Conservation (phyloP, 441 rosid species). For the Pelargonium cotyledonis region DNA sequence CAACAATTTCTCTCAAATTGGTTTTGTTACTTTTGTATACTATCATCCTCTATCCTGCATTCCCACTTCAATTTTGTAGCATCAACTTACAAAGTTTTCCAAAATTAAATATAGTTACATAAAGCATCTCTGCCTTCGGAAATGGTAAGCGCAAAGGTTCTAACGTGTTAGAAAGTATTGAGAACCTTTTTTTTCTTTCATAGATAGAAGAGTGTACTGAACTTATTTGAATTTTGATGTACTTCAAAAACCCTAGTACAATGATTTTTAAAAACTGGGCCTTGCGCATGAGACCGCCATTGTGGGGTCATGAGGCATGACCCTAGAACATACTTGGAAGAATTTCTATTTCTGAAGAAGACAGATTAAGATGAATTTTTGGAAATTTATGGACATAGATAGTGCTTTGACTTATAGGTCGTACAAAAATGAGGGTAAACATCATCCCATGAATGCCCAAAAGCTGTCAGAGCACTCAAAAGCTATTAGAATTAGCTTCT, state of each 20-base stretch:
- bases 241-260: background rate
- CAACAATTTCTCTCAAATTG: background rate
- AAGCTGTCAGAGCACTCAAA: background rate
- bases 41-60: background rate
- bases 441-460: background rate
- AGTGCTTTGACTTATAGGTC: background rate
- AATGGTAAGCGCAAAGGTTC: background rate
- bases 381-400: background rate
- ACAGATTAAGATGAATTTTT: too few species aligned
- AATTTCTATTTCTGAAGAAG: background rate
- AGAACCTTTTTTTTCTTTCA: background rate
- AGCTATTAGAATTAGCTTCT: background rate
- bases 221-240: background rate
- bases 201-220: background rate
- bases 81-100: background rate
- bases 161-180: background rate
- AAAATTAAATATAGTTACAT: background rate
- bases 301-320: too few species aligned
- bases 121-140: background rate
- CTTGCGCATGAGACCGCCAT: too few species aligned
- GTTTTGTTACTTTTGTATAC: background rate
- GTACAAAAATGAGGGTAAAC: background rate
- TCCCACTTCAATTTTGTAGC: background rate
- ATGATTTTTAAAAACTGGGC: too few species aligned
- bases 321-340: background rate